Evolutionary conservation across 2,329 filamentous ascomycete genomes (phyloP), one percentile per base, ranked within the genome.

Genomic region (Tolypocladium tropicale): DNA sequence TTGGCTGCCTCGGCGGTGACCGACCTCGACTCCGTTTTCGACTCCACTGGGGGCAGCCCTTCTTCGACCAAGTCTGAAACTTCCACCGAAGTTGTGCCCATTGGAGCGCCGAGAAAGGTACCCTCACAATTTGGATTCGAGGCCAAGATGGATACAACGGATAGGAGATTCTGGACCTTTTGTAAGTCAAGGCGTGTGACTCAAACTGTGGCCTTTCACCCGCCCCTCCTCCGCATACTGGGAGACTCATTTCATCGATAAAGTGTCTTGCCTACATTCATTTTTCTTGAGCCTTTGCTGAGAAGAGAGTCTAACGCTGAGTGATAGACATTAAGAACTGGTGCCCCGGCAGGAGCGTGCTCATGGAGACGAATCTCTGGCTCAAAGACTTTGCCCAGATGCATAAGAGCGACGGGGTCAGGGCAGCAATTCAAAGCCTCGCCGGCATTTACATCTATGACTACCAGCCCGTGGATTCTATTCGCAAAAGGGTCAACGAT

Each of bases 401-500:
- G 69, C 68, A 70, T 25, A 63, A 67, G 28, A 66, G 64, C 30
- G 57, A 61, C 16, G 70, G 70, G 23, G 69, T 75, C 10, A 61
- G 65, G 4, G 62, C 66, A 30, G 72, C 72, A 6, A 72, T 75
- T n/a, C 69, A 73, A 48, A 71, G 71, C 25, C 63, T 75, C 2
- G 70, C 72, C 3, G 72, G 71, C 2, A 68, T 73, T 1, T 75
- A 75, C 33, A 70, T 75, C 6, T 72, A 73, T 55, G 72, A 75
- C 55, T 75, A 74, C 36, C 56, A 68, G 18, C 71, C 71, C 1
- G 60, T 66, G 32, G 65, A 70, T 10, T 57, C 58, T 6, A 61
- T 74, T 14, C 64, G 65, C 18, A 60, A 60, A 11, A 64, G 67
- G 14, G 68, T 73, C 53, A 73, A 73, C 48, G 55, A 66, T 12